Evolutionary conservation across 257 asterid species (phyloP), one percentile per base, ranked within the genome.

Genomic region (Salvia splendens): DNA sequence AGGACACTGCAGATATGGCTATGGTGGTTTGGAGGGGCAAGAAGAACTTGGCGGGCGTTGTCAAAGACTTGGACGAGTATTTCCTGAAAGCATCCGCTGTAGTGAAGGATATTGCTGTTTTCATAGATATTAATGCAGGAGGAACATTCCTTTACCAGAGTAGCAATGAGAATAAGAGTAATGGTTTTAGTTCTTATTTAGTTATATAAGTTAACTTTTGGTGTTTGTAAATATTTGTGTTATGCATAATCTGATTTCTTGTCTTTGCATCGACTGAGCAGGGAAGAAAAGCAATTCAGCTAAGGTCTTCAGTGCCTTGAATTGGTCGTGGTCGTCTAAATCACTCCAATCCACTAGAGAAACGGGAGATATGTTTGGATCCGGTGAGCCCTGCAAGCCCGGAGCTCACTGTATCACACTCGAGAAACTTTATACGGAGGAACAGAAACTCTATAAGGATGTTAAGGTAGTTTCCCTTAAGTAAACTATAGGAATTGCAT

Each of bases 341-440:
- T 74, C 93, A 42, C 85, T 85, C 76, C 86, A 74, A 20, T 76
- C 79, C 68, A 73, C 77, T 14, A 78, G 74, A 68, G 88, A 82
- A 17, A 69, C 28, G 10, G 88, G 73, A 63, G 79, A 64, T 40
- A 20, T 54, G 10, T 59, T 61, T 71, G 82, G 78, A 50, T 75
- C 87, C 38, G 67, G 50, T 56, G 90, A 87, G 32, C 95, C 96
- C 10, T 87, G 97, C 81, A 86, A 79, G 76, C 96, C 92, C 8
- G 96, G 96, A 63, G 92, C 95, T 59, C 95, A 90, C 64, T 78
- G 95, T 61, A 53, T 78, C 63, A 84, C 96, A 48, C 96, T 90
- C 38, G 82, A 86, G 56, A 88, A 77, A 68, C 84, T 90, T 24
- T 90, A 88, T 64, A 72, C 73, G 0, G 92, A 84, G 76, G 97